These are phyloP conservation scores for Umbellularia californica DNA, from an alignment of 164 flowering plant species.

Conservation along the genomic window DNA sequence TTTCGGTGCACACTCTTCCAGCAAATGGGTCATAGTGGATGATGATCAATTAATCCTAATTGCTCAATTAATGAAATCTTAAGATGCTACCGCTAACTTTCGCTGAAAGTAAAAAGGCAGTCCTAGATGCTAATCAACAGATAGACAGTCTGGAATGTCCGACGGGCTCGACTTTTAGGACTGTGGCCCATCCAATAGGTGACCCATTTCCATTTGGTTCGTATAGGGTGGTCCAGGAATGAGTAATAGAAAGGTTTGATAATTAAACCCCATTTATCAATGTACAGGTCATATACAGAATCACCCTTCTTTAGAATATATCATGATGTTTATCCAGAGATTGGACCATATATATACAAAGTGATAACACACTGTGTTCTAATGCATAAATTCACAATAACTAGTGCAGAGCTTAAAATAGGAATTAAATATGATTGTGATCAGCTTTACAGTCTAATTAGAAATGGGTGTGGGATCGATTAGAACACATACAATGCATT, in stretches of 20 bases:
- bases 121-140: background rate
- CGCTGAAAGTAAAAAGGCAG: background rate
- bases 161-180: background rate
- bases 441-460: constrained; percentile 2
- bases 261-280: background rate
- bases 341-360: background rate
- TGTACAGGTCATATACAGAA: background rate
- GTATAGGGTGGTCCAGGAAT: background rate
- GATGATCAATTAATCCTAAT: too few species aligned
- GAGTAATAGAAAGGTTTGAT: too few species aligned
- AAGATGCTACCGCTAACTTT: background rate
- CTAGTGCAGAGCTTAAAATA: background rate
- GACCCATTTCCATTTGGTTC: background rate
- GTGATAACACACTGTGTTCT: background rate
- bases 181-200: background rate
- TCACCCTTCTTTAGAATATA: background rate
- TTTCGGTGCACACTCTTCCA: background rate
- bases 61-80: too few species aligned
- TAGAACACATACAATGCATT: background rate
- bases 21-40: background rate
- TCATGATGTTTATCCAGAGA: background rate
- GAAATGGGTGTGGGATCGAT: background rate
- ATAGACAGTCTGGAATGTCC: background rate
- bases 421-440: background rate
- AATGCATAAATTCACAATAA: background rate